Percentiles rank a stretch among this genome's conserved stretches.
These are phyloP conservation scores for Sarocladium oryzae DNA, from an alignment of 2,329 filamentous ascomycete species.

Conservation along the genomic window DNA sequence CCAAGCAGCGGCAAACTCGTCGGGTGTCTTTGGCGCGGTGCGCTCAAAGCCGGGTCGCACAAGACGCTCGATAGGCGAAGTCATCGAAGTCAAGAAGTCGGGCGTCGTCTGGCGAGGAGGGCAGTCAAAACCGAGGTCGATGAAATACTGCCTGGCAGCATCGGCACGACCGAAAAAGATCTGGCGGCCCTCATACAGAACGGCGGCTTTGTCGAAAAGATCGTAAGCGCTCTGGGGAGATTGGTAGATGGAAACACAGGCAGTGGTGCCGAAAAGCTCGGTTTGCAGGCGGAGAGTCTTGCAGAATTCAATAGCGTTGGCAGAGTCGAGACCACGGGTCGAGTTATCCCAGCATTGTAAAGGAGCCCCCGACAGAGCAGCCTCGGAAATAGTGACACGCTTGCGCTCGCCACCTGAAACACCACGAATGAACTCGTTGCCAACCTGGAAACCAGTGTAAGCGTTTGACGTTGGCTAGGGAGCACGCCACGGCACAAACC, in stretches of 20 bases:
- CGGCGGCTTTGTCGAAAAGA: slow-evolving; percentile 51
- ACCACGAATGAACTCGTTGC: slow-evolving; percentile 30
- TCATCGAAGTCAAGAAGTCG: slow-evolving; percentile 68
- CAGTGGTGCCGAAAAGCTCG: slow-evolving; percentile 59
- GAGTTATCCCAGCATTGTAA: slow-evolving; percentile 66
- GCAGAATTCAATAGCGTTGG: slow-evolving; percentile 70
- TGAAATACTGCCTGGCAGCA: slow-evolving; percentile 58
- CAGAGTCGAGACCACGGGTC: slow-evolving; percentile 66
- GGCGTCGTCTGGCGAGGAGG: slow-evolving; percentile 61
- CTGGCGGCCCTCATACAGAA: slow-evolving; percentile 56
- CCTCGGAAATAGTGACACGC: slow-evolving; percentile 58
- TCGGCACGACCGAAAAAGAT: slow-evolving; percentile 57
- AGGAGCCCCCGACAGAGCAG: slow-evolving; percentile 49
- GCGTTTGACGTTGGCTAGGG: not conserved
- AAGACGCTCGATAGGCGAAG: slow-evolving; percentile 51
- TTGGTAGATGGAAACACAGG: slow-evolving; percentile 69
- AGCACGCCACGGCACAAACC: slow-evolving; percentile 41
- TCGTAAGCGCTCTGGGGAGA: slow-evolving; percentile 60
- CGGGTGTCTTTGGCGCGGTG: slow-evolving; percentile 51
- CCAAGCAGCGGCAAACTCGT: slow-evolving; percentile 56
- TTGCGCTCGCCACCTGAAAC: slow-evolving; percentile 69
- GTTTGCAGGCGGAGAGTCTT: slow-evolving; percentile 62
- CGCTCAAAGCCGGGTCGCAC: slow-evolving; percentile 50
- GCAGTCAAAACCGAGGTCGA: slow-evolving; percentile 61
- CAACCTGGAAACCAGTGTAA: not conserved